Conservation (phyloP, 75 land plant genomes). For the Pinus tabuliformis region DNA sequence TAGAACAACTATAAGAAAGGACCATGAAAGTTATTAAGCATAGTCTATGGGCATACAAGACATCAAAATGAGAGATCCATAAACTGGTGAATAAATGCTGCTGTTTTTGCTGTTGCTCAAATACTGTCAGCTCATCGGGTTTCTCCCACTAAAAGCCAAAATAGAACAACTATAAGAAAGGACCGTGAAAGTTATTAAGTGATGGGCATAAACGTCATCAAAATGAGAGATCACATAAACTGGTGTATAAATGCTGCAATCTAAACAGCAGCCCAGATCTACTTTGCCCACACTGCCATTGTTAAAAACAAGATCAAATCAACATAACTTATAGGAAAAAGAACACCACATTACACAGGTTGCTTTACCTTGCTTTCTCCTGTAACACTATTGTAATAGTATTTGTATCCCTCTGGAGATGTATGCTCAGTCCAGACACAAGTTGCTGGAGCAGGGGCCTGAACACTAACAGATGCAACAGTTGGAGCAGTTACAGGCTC, state of each 20-base stretch:
- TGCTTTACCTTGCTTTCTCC: conserved; percentile 47
- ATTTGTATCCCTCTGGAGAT: conserved; percentile 56
- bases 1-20: background rate
- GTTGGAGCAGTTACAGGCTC: conserved; percentile 3
- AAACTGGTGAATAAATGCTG: background rate
- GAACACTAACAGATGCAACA: conserved; percentile 15
- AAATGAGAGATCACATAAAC: too few species aligned
- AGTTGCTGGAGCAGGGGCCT: conserved; percentile 17
- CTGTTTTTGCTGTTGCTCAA: conserved; percentile 36
- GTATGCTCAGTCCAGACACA: conserved; percentile 57
- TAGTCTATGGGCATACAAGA: background rate
- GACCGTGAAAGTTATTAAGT: background rate
- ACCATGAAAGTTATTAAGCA: background rate
- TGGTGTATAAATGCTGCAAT: background rate
- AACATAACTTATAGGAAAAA: too few species aligned
- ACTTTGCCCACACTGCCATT: too few species aligned
- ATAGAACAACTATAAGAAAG: background rate
- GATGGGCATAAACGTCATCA: background rate
- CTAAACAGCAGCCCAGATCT: too few species aligned
- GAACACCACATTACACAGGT: too few species aligned
- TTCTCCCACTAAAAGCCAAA: conserved; percentile 43
- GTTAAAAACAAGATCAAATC: too few species aligned
- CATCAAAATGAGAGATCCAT: too few species aligned
- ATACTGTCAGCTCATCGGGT: conserved; percentile 37
- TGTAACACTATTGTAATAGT: conserved; percentile 47